phyloP scores from a whole-genome alignment of 495 filamentous ascomycete species.

The Penicillium steckii region DNA sequence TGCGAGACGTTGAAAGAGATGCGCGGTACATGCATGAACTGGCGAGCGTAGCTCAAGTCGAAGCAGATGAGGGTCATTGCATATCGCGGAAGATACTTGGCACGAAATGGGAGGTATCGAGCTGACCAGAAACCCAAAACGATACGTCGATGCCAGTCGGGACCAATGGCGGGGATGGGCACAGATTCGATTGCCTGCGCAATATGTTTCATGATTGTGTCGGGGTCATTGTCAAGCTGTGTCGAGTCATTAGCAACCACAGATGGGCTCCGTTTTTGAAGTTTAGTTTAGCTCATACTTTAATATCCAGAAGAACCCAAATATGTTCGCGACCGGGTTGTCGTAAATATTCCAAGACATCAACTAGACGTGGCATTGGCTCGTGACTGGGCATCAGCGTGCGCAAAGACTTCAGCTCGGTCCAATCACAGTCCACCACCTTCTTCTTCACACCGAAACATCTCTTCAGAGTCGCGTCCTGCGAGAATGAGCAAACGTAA shows the following conservation, averaged over 20 bases:
- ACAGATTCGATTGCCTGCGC: conserved; percentile 59
- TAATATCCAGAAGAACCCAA: conserved; percentile 89
- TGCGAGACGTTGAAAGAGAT: conserved; percentile 77
- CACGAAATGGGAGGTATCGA: conserved; percentile 59
- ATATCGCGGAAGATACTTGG: conserved; percentile 63
- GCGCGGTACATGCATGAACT: conserved; percentile 57
- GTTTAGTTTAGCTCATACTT: conserved; percentile 46
- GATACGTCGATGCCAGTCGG: conserved; percentile 68
- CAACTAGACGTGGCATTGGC: conserved; percentile 70
- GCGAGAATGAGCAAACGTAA: conserved; percentile 6
- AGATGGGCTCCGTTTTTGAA: neutral
- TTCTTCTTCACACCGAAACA: conserved; percentile 72
- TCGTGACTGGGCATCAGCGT: conserved; percentile 67
- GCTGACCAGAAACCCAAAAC: conserved; percentile 79
- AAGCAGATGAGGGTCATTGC: conserved; percentile 71
- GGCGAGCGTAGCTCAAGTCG: conserved; percentile 63
- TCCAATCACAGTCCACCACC: conserved; percentile 74
- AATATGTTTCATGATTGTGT: conserved; percentile 64
- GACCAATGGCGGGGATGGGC: conserved; percentile 29
- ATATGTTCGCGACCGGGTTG: conserved; percentile 58
- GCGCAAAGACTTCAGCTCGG: conserved; percentile 62
- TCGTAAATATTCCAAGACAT: conserved; percentile 71
- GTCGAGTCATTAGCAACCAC: neutral
- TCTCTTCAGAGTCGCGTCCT: conserved; percentile 75
- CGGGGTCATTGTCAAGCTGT: conserved; percentile 65